Percentiles rank a stretch among this genome's conserved stretches.
Evolutionary conservation across 2,329 filamentous ascomycete species (phyloP).

Genomic region (Ophiostoma himal-ulmi): DNA sequence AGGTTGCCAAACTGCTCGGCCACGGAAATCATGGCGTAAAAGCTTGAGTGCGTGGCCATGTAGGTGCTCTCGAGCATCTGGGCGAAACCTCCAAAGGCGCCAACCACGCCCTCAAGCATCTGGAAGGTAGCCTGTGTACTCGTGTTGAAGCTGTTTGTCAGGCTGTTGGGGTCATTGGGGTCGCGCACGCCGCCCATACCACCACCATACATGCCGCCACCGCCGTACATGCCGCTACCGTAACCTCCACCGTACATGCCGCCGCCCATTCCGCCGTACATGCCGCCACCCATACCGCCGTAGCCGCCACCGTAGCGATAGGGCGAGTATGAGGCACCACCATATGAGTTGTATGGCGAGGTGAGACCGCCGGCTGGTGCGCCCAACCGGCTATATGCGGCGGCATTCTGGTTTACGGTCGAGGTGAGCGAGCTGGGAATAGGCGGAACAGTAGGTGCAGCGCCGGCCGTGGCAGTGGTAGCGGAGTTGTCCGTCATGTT

Average conservation of each 20-base stretch:
- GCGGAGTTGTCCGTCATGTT: slow-evolving; percentile 37
- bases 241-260: slow-evolving; percentile 39
- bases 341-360: slow-evolving; percentile 6
- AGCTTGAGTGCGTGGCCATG: slow-evolving; percentile 98
- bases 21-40: slow-evolving; percentile 99
- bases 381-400: slow-evolving; percentile 61
- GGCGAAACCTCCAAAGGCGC: slow-evolving; percentile 92
- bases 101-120: slow-evolving; percentile 94
- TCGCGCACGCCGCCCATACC: slow-evolving; percentile 44
- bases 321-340: slow-evolving; percentile 28
- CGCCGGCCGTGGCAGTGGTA: slow-evolving; percentile 39
- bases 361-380: slow-evolving; percentile 22
- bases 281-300: slow-evolving; percentile 41
- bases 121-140: slow-evolving; percentile 96
- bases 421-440: slow-evolving; percentile 72
- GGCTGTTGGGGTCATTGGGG: slow-evolving; percentile 83
- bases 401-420: slow-evolving; percentile 81
- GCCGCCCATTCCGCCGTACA: slow-evolving; percentile 40
- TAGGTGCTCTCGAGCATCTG: slow-evolving; percentile 99
- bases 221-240: slow-evolving; percentile 30
- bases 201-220: slow-evolving; percentile 50
- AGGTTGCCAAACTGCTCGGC: slow-evolving; percentile 95
- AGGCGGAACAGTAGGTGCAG: slow-evolving; percentile 68
- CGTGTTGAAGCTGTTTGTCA: slow-evolving; percentile 92
- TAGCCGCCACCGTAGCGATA: slow-evolving; percentile 30